Base-by-base conservation (phyloP, 148 eudicot species). In the Rhododendron mucronatum region DNA sequence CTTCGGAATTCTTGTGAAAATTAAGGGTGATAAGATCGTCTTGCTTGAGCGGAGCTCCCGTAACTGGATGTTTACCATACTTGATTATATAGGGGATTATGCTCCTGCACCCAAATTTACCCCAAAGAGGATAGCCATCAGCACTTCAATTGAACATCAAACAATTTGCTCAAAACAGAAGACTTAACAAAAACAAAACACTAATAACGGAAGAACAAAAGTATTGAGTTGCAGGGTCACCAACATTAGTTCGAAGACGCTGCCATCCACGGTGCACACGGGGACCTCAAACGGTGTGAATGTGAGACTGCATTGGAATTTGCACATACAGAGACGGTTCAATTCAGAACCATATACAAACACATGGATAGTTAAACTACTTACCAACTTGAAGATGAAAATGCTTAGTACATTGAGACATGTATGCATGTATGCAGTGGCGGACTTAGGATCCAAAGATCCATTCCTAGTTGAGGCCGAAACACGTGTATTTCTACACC, bases 281-380 rank as follows among this genome's bases (percentile, higher is more conserved):
- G 99, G 94, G 75, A 89, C 93, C 63, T 95, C 98, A 83, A 97
- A 97, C 8, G 98, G 99, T 20, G 99, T 97, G 89, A 97, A 97
- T 1, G 98, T 94, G 80, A 97, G 93, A 50, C 99, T 96, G 92
- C 90, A 88, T 30, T 75, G 20, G 78, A 82, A 78, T 78, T 33
- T n/a, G 73, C 57, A 20, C 2, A 82, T 14, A 23, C 15, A 55
- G 45, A 33, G 20, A 50, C 21, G 21, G 51, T 28, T 59, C 45
- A 21, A 77, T 82, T 82, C 50, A 78, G 82, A 85, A 48, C 11
- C 41, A 69, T 20, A 8, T 23, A 55, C 74, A 71, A 35, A 87
- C 45, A 55, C 20, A 20, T 0, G 71, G 1, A 18, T 59, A 26
- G 28, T 12, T 2, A 78, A 55, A 4, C 61, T 55, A 16, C 1